These are phyloP conservation scores for Chrysoporthe puriensis DNA, from an alignment of 2,329 filamentous ascomycete species.

Conservation along the genomic window DNA sequence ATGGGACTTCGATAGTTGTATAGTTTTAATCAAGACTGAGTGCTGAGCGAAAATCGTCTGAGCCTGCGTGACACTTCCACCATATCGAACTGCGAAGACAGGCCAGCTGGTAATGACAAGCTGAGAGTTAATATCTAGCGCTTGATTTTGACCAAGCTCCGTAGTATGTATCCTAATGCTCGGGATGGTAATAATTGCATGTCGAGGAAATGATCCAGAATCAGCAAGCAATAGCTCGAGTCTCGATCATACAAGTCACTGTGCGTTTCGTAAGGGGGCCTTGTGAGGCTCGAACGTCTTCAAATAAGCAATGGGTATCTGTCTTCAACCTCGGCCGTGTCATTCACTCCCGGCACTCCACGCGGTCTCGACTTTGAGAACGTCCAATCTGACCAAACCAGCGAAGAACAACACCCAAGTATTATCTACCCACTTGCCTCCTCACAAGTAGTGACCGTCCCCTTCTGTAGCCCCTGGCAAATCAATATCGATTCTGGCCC, in stretches of 20 bases:
- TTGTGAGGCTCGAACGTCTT: neutral
- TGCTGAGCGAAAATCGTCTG: neutral
- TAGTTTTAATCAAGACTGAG: neutral
- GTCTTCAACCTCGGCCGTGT: slow-evolving; percentile 4
- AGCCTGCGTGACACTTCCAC: neutral
- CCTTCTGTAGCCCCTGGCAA: too few relatives aligned
- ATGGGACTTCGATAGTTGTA: neutral
- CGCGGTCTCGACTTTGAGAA: neutral
- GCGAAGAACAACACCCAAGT: neutral
- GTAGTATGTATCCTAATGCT: too few relatives aligned
- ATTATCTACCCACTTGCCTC: neutral
- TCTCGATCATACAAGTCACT: neutral
- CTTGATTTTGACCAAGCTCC: too few relatives aligned
- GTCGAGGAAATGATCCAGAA: too few relatives aligned
- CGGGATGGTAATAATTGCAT: too few relatives aligned
- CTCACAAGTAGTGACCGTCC: too few relatives aligned
- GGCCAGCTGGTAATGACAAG: too few relatives aligned
- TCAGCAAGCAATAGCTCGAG: neutral
- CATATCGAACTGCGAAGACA: neutral
- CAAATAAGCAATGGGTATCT: slow-evolving; percentile 9
- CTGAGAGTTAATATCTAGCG: too few relatives aligned
- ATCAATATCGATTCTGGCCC: neutral
- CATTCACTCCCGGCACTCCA: neutral
- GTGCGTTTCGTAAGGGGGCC: neutral
- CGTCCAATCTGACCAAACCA: neutral